A percentile compares a stretch with the other conserved stretches of the same genome.
Conservation (phyloP, 176 grass and related monocot species). For the Poa pratensis region DNA sequence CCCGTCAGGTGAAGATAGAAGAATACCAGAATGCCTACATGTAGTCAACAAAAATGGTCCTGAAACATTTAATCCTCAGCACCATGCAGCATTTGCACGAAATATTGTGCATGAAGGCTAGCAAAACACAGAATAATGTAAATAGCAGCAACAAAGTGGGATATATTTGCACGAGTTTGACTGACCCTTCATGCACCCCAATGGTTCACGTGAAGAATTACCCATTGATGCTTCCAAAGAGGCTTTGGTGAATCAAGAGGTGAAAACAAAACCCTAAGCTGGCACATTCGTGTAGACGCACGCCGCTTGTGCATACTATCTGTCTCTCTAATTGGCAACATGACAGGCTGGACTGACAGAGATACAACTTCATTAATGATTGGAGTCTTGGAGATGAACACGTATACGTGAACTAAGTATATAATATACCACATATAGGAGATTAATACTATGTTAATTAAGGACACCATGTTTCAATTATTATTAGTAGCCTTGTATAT, state of each 20-base stretch:
- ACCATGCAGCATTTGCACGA: neutral
- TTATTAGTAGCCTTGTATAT: neutral
- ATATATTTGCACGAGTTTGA: neutral
- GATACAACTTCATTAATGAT: neutral
- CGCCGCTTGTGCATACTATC: constrained; percentile 14
- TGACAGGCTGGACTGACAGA: neutral
- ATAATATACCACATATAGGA: neutral
- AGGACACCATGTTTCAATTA: constrained; percentile 31
- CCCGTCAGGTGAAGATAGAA: neutral
- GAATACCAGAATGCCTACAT: neutral
- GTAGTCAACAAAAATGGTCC: neutral
- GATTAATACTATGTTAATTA: neutral
- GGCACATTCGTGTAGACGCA: neutral
- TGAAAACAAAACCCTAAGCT: neutral
- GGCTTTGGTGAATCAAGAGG: constrained; percentile 11
- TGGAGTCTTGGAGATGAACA: neutral
- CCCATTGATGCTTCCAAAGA: neutral
- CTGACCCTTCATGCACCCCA: constrained; percentile 15
- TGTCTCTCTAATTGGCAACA: constrained; percentile 12
- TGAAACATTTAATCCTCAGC: neutral
- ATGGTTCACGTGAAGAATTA: neutral
- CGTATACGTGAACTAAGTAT: neutral
- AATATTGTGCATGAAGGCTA: neutral
- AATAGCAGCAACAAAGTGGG: neutral
- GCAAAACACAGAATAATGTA: neutral